Conservation (phyloP, 768 basidiomycete species). For the Leccinum sublutescens region DNA sequence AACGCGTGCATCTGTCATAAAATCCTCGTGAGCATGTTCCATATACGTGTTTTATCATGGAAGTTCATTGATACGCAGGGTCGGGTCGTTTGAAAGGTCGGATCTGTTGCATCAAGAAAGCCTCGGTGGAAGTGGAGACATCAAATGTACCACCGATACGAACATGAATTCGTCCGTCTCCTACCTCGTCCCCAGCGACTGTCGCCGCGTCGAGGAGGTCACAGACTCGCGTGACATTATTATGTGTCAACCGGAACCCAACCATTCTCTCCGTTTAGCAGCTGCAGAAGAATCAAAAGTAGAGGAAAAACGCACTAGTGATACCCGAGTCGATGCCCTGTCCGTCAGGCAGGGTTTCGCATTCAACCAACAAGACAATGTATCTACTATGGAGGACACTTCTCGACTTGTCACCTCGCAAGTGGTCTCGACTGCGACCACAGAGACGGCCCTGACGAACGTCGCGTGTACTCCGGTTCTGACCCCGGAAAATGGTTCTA, state of each 20-base stretch:
- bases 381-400: not conserved
- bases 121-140: not conserved
- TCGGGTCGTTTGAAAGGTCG: not conserved
- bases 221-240: not conserved
- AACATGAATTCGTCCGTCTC: not conserved
- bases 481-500: not conserved
- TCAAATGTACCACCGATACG: not conserved
- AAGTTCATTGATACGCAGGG: slow-evolving; percentile 5
- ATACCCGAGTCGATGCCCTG: not conserved
- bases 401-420: not conserved
- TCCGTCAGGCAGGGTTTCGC: not conserved
- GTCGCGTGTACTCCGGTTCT: not conserved
- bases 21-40: slow-evolving; percentile 1
- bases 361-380: not conserved
- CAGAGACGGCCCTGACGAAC: not conserved
- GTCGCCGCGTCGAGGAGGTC: not conserved
- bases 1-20: not conserved
- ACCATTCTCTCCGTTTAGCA: not conserved
- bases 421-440: not conserved
- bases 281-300: not conserved
- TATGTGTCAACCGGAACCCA: not conserved
- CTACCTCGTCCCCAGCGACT: not conserved
- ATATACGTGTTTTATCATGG: not conserved
- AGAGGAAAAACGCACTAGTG: not conserved
- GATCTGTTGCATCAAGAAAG: not conserved